Conservation (phyloP, 371 early-diverging fungal species). For the Mortierella sp. region DNA sequence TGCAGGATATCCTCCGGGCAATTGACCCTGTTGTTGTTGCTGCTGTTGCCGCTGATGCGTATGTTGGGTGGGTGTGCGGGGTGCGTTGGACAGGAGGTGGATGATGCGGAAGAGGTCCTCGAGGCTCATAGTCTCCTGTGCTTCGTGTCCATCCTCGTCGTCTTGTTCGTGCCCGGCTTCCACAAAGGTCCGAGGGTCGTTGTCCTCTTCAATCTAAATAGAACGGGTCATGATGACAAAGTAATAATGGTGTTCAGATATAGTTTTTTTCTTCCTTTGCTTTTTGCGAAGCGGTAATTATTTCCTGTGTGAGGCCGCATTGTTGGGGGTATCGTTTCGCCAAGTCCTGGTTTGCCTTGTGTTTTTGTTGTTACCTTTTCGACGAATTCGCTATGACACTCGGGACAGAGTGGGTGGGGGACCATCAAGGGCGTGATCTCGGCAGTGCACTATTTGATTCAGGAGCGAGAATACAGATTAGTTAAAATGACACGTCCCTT, state of each 20-base stretch:
- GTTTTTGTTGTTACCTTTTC: slow-evolving; percentile 66
- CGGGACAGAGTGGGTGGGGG: slow-evolving; percentile 72
- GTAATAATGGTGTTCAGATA: background rate
- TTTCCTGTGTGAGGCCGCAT: background rate
- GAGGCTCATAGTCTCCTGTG: slow-evolving; percentile 1
- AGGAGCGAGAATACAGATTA: background rate
- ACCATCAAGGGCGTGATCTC: slow-evolving; percentile 58
- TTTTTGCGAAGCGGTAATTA: background rate
- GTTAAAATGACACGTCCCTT: slow-evolving; percentile 20
- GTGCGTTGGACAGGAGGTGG: slow-evolving; percentile 4
- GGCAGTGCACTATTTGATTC: slow-evolving; percentile 27
- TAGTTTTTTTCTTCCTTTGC: background rate
- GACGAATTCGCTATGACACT: slow-evolving; percentile 74
- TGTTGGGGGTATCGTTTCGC: background rate
- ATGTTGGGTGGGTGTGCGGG: slow-evolving; percentile 7
- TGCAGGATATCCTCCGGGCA: slow-evolving; percentile 28
- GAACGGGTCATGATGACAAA: background rate
- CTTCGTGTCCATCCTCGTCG: slow-evolving; percentile 24
- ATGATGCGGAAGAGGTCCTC: slow-evolving; percentile 34
- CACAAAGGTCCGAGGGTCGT: slow-evolving; percentile 43
- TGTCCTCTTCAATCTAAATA: slow-evolving; percentile 39
- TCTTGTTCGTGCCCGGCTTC: slow-evolving; percentile 21
- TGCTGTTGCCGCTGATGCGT: too few relatives aligned
- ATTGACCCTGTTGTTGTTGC: slow-evolving; percentile 6
- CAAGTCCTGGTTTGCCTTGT: background rate